Conservation (phyloP, 257 asterid species). For the Lithospermum erythrorhizon region DNA sequence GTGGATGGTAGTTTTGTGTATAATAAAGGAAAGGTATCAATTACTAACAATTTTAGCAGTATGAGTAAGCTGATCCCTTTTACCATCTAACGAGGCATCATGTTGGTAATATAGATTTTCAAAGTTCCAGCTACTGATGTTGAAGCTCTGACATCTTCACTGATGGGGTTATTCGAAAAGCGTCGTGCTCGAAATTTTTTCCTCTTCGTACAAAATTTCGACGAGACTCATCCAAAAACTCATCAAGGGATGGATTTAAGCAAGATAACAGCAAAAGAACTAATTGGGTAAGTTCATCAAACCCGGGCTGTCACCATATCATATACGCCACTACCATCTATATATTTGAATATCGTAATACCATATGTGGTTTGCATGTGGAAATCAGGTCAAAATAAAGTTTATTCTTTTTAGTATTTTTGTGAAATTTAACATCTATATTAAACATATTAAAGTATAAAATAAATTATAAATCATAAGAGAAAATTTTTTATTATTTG, state of each 20-base stretch:
- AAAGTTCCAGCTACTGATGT: slow-evolving; percentile 98
- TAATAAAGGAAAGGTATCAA: slow-evolving; percentile 77
- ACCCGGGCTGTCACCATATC: too few species aligned
- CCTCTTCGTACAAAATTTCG: slow-evolving; percentile 83
- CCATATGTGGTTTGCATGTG: too few species aligned
- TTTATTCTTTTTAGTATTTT: too few species aligned
- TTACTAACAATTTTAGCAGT: not conserved
- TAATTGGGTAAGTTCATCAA: slow-evolving; percentile 49
- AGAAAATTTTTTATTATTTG: too few species aligned
- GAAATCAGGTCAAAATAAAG: too few species aligned
- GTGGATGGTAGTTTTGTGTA: slow-evolving; percentile 97
- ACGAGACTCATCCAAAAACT: slow-evolving; percentile 69
- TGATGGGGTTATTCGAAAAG: slow-evolving; percentile 93
- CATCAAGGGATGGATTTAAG: slow-evolving; percentile 79
- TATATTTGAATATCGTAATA: too few species aligned
- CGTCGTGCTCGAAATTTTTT: slow-evolving; percentile 93
- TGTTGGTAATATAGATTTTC: slow-evolving; percentile 44
- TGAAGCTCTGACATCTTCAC: slow-evolving; percentile 88
- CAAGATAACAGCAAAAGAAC: slow-evolving; percentile 56
- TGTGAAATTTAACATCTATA: too few species aligned
- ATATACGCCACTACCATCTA: too few species aligned
- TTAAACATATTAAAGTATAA: too few species aligned
- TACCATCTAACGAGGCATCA: slow-evolving; percentile 6
- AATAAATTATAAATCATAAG: too few species aligned
- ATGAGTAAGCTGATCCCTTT: not conserved